These are phyloP conservation scores for Carpinus fangiana DNA, from an alignment of 306 rosid species.

Conservation along the genomic window DNA sequence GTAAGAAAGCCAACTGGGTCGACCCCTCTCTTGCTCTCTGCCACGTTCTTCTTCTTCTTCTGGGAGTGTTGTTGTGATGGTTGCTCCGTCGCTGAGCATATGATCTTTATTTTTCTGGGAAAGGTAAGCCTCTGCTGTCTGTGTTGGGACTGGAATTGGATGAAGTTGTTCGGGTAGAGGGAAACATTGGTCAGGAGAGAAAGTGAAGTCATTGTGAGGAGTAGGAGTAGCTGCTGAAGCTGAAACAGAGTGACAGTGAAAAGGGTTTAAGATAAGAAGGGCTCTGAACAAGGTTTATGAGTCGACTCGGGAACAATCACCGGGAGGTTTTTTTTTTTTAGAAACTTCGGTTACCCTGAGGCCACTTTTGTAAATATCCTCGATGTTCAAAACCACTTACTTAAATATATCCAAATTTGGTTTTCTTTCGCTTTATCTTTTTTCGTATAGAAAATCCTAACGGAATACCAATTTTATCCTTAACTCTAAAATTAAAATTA, in stretches of 20 bases:
- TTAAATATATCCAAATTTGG: too few species aligned
- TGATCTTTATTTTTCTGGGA: constrained; percentile 37
- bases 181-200: constrained; percentile 42
- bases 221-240: not conserved
- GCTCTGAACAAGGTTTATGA: constrained; percentile 57
- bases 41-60: constrained; percentile 29
- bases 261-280: constrained; percentile 19
- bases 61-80: constrained; percentile 34
- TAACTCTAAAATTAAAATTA: too few species aligned
- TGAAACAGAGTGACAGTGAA: not conserved
- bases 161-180: constrained; percentile 29
- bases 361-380: too few species aligned
- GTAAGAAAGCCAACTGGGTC: constrained; percentile 88
- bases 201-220: constrained; percentile 48
- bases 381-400: too few species aligned
- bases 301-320: constrained; percentile 29
- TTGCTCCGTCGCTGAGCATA: constrained; percentile 70
- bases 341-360: too few species aligned
- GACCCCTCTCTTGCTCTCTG: constrained; percentile 59
- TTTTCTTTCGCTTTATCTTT: too few species aligned
- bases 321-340: too few species aligned
- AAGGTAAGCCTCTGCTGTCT: constrained; percentile 40
- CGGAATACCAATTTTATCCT: too few species aligned
- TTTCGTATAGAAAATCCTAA: too few species aligned
- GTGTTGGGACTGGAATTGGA: constrained; percentile 41